A percentile compares a stretch with the other conserved stretches of the same genome.
These are phyloP conservation scores for Macrophomina phaseolina DNA, from an alignment of 2,329 filamentous ascomycete species.

Conservation along the genomic window DNA sequence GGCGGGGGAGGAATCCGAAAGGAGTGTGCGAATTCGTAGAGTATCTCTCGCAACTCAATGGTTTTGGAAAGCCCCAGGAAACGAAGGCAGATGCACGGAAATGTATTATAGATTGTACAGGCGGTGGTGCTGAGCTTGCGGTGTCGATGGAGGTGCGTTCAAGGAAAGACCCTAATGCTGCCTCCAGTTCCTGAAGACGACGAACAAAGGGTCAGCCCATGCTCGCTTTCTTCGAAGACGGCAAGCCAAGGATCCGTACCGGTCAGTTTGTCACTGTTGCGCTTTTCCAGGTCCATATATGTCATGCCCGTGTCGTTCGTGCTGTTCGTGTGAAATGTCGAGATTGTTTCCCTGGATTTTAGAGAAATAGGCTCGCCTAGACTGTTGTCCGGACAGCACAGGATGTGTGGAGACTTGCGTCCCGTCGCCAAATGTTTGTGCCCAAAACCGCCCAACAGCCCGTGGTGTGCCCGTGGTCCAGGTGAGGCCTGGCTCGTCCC, in stretches of 20 bases:
- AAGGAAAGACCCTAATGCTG: conserved; percentile 3
- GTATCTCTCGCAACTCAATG: not conserved
- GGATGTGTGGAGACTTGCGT: conserved; percentile 2
- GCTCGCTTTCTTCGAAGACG: not conserved
- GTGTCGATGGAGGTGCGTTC: not conserved
- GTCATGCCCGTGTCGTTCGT: conserved; percentile 6
- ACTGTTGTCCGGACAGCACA: not conserved
- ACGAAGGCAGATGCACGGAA: not conserved
- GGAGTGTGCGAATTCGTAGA: too few species aligned
- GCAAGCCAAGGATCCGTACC: not conserved
- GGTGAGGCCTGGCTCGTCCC: conserved; percentile 26
- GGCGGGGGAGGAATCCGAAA: too few species aligned
- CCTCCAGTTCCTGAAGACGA: not conserved
- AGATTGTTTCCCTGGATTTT: conserved; percentile 5
- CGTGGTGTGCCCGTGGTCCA: conserved; percentile 37
- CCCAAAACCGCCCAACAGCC: conserved; percentile 5
- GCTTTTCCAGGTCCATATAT: not conserved
- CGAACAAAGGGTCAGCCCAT: not conserved
- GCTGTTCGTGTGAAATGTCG: not conserved
- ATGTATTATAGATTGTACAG: not conserved
- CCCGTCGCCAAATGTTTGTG: not conserved
- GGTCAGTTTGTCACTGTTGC: not conserved
- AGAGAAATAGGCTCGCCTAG: not conserved
- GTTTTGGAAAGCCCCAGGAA: not conserved
- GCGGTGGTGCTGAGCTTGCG: not conserved